Percentiles rank a stretch among this genome's conserved stretches.
These are phyloP conservation scores for Solanum tarijense DNA, from an alignment of 257 asterid species.

Conservation along the genomic window DNA sequence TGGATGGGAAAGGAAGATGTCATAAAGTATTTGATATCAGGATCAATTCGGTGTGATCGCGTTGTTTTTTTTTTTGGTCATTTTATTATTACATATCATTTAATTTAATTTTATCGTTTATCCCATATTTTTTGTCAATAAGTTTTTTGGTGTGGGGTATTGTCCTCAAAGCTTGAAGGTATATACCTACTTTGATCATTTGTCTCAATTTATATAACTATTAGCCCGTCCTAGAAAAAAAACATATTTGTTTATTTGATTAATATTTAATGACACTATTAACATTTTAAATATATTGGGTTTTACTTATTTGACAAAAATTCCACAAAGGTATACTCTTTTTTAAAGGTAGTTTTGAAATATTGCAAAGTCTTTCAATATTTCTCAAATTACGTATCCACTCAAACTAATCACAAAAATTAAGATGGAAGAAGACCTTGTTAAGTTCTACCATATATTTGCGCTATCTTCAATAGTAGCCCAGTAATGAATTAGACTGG, in stretches of 20 bases:
- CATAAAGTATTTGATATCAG: neutral
- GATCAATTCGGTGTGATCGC: accelerated
- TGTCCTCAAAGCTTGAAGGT: neutral
- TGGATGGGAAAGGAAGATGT: neutral
- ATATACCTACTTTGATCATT: too few relatives aligned
- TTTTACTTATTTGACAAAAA: too few relatives aligned
- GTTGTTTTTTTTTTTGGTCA: neutral
- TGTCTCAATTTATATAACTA: neutral
- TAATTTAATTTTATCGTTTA: too few relatives aligned
- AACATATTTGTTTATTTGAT: neutral
- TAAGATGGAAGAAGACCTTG: neutral
- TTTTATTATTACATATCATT: neutral
- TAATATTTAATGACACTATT: too few relatives aligned
- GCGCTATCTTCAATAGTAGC: neutral
- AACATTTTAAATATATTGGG: too few relatives aligned
- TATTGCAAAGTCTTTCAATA: too few relatives aligned
- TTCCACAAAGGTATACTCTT: too few relatives aligned
- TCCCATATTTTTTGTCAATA: neutral
- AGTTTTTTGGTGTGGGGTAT: neutral
- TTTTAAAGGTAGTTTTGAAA: neutral
- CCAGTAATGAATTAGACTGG: neutral
- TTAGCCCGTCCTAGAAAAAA: too few relatives aligned
- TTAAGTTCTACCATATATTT: neutral
- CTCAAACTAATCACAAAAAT: neutral
- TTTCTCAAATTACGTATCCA: too few relatives aligned